Conservation (phyloP, 371 early-diverging fungal genomes). For the Rhizomucor pusillus region DNA sequence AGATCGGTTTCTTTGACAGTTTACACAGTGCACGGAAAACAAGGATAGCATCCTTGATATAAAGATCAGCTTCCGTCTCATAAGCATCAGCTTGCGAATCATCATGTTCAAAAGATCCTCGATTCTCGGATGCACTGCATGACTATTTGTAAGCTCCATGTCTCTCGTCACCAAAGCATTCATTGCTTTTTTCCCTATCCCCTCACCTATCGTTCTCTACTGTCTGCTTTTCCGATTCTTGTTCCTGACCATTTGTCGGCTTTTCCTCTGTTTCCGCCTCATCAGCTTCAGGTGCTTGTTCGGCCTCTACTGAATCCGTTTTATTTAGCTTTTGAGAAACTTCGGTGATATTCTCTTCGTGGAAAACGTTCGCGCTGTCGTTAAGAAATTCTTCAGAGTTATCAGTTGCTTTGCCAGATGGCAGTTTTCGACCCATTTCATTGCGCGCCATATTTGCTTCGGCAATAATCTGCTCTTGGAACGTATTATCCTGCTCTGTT, state of each 20-base stretch:
- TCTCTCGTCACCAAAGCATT: neutral
- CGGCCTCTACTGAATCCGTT: neutral
- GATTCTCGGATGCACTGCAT: conserved; percentile 13
- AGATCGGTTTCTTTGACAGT: conserved; percentile 74
- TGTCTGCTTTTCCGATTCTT: neutral
- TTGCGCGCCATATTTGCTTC: conserved; percentile 50
- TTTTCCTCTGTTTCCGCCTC: neutral
- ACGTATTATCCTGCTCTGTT: conserved; percentile 11
- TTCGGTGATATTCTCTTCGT: conserved; percentile 21
- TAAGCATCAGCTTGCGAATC: conserved; percentile 12
- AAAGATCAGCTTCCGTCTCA: conserved; percentile 47
- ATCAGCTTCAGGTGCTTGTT: conserved; percentile 1
- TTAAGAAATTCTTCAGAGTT: conserved; percentile 46
- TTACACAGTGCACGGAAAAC: conserved; percentile 92
- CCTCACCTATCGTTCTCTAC: neutral
- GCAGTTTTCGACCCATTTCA: conserved; percentile 41
- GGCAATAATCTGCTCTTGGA: conserved; percentile 47
- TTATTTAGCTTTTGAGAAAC: conserved; percentile 5
- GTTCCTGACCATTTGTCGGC: neutral
- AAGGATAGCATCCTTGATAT: conserved; percentile 78
- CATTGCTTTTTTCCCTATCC: conserved; percentile 2
- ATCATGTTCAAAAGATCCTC: conserved; percentile 34
- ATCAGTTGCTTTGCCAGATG: conserved; percentile 33
- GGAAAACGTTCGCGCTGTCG: conserved; percentile 44
- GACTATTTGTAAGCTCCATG: no score